Conservation (phyloP, 306 rosid genomes). For the Cucurbita argyrosperma region DNA sequence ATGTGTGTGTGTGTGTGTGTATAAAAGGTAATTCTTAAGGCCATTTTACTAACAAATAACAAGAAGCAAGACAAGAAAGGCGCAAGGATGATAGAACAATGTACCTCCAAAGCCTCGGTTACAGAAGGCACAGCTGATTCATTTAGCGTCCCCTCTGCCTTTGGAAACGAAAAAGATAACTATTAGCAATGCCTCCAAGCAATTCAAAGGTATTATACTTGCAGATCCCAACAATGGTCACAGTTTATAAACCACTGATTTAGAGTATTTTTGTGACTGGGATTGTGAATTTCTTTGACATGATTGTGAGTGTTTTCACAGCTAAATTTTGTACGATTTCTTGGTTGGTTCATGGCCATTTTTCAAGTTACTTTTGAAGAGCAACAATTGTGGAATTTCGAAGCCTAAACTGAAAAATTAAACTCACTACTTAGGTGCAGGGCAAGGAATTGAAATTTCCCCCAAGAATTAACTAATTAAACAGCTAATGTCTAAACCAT, state of each 20-base stretch:
- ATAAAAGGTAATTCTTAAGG: background rate
- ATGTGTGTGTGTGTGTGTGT: no score
- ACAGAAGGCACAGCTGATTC: constrained; percentile 49
- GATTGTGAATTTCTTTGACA: background rate
- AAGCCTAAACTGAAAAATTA: background rate
- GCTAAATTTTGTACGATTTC: background rate
- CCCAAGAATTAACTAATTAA: no score
- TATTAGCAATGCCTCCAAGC: constrained; percentile 6
- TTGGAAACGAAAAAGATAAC: constrained; percentile 9
- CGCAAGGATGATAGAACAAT: background rate
- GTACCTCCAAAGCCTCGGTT: constrained; percentile 54
- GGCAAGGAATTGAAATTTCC: background rate
- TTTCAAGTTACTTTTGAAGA: background rate
- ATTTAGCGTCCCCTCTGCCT: constrained; percentile 81
- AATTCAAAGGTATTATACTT: background rate
- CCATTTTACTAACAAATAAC: background rate
- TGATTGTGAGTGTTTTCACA: background rate
- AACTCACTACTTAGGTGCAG: background rate
- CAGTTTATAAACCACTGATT: background rate
- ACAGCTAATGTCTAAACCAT: background rate
- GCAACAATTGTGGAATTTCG: background rate
- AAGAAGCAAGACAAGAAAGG: background rate
- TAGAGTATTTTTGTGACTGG: background rate
- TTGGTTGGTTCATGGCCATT: background rate
- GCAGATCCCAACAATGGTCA: background rate